Conservation (phyloP, 2,329 filamentous ascomycete species). For the Neonectria neomacrospora region DNA sequence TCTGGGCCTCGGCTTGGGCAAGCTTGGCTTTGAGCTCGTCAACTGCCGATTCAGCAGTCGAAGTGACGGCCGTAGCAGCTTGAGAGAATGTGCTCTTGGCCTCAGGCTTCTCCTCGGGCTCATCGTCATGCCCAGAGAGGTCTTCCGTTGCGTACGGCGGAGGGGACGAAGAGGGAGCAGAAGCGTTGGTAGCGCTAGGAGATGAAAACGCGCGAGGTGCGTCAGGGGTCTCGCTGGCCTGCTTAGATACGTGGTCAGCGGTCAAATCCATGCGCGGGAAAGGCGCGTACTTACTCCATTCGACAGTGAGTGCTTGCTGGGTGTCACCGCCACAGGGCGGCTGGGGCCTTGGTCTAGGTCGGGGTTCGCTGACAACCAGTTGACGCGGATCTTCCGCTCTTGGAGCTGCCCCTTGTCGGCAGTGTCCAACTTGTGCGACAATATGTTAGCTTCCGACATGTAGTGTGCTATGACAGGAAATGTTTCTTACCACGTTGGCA, state of each 20-base stretch:
- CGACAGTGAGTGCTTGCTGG: conserved; percentile 52
- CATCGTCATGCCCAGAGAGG: conserved; percentile 45
- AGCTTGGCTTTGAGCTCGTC: conserved; percentile 79
- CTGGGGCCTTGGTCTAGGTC: conserved; percentile 42
- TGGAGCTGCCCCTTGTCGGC: conserved; percentile 82
- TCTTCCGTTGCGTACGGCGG: conserved; percentile 51
- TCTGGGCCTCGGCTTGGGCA: conserved; percentile 77
- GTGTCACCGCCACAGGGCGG: conserved; percentile 49
- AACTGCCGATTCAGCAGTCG: conserved; percentile 52
- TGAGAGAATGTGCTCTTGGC: conserved; percentile 47
- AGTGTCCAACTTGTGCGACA: conserved; percentile 73
- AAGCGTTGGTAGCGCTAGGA: conserved; percentile 51
- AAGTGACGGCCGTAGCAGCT: conserved; percentile 62
- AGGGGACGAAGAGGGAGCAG: conserved; percentile 47
- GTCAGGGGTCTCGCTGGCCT: conserved; percentile 58
- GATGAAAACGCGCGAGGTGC: conserved; percentile 58
- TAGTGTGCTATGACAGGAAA: not conserved
- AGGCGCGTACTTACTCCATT: conserved; percentile 54
- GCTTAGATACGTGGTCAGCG: conserved; percentile 28
- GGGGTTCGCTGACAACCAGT: conserved; percentile 77
- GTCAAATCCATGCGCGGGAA: not conserved
- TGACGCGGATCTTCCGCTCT: conserved; percentile 96
- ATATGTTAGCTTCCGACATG: conserved; percentile 17
- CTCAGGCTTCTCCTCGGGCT: conserved; percentile 43
- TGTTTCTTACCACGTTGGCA: conserved; percentile 76